Percentiles rank a stretch among this genome's conserved stretches.
Conservation (phyloP, 371 early-diverging fungal species). For the Dinochytrium kinnereticum region DNA sequence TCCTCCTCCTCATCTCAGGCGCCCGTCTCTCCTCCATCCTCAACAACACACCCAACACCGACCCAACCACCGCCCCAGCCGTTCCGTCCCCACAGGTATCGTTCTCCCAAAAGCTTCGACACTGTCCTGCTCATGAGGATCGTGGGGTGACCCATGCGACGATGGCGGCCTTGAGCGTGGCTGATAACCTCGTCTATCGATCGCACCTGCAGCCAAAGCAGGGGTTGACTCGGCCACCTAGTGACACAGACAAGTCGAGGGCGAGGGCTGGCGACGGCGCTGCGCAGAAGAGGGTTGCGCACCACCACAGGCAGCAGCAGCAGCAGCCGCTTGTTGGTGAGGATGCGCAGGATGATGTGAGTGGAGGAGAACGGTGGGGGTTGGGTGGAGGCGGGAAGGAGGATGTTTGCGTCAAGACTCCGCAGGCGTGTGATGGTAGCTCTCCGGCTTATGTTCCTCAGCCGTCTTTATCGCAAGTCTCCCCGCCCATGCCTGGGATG, state of each 20-base stretch:
- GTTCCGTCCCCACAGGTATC: not conserved
- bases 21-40: constrained; percentile 28
- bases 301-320: not conserved
- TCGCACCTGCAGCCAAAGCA: too few species aligned
- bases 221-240: too few species aligned
- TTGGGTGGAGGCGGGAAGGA: constrained; percentile 2
- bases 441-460: not conserved
- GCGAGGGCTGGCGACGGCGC: too few species aligned
- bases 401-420: not conserved
- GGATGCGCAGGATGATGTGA: not conserved
- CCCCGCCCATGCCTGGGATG: not conserved
- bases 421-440: constrained; percentile 9
- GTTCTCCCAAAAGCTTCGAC: not conserved
- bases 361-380: too few species aligned
- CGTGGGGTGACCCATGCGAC: too few species aligned
- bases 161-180: not conserved
- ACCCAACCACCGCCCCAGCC: not conserved
- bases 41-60: not conserved
- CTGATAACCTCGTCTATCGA: constrained; percentile 8
- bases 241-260: too few species aligned
- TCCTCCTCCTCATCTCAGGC: constrained; percentile 23
- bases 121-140: too few species aligned
- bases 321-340: not conserved
- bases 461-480: not conserved
- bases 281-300: too few species aligned